A percentile compares a stretch with the other conserved stretches of the same genome.
phyloP scores from a whole-genome alignment of 257 asterid species.

The Ophiorrhiza pumila region DNA sequence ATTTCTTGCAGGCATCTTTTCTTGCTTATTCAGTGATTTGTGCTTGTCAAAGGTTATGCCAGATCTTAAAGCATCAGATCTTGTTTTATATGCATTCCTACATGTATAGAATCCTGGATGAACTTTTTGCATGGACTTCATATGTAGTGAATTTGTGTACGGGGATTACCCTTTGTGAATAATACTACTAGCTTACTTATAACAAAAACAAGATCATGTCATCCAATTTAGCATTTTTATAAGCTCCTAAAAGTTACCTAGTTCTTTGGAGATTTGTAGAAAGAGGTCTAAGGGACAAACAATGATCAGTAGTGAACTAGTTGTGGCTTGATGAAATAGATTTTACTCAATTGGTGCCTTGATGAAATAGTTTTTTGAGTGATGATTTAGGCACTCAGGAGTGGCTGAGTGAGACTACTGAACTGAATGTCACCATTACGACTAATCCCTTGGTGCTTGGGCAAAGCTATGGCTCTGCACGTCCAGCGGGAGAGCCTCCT shows the following conservation, averaged over 20 bases:
- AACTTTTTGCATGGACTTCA: no score
- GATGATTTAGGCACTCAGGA: slow-evolving; percentile 13
- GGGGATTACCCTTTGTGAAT: no score
- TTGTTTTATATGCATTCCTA: no score
- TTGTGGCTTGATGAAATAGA: slow-evolving; percentile 3
- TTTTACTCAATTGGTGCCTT: neutral
- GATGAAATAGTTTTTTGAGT: neutral
- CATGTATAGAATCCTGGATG: no score
- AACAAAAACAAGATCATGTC: neutral
- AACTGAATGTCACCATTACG: neutral
- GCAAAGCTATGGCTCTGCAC: neutral
- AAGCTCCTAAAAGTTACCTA: neutral
- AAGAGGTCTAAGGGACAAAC: neutral
- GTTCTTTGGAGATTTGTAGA: neutral
- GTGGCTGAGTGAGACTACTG: neutral
- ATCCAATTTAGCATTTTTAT: neutral
- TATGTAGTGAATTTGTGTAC: no score
- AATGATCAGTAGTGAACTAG: neutral
- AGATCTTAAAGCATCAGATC: no score
- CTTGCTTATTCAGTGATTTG: neutral
- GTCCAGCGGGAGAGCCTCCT: neutral
- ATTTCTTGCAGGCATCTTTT: neutral
- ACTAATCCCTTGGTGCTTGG: neutral
- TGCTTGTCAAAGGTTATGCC: no score
- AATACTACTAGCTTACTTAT: no score